A percentile compares a stretch with the other conserved stretches of the same genome.
Evolutionary conservation across 2,329 filamentous ascomycete genomes (phyloP).

Genomic region (Chrysoporthe cubensis): DNA sequence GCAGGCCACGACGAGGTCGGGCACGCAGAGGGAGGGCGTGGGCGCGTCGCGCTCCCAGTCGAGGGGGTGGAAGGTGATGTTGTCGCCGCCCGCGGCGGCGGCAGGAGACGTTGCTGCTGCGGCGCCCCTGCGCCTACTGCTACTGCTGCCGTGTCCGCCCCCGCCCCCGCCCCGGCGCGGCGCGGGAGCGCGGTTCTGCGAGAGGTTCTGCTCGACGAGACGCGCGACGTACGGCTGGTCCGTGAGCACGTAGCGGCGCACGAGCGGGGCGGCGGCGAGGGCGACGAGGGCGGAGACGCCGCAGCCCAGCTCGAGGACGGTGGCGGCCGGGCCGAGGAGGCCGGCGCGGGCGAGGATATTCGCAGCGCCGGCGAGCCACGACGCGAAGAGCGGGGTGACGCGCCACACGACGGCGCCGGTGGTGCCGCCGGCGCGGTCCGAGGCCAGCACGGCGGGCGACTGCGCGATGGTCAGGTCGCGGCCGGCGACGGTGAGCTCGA

Average conservation of each 20-base stretch:
- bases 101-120: slow-evolving; percentile 19
- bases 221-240: slow-evolving; percentile 87
- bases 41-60: slow-evolving; percentile 82
- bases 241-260: slow-evolving; percentile 74
- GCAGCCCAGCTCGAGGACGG: slow-evolving; percentile 82
- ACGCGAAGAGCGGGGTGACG: slow-evolving; percentile 80
- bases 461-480: slow-evolving; percentile 79
- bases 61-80: slow-evolving; percentile 63
- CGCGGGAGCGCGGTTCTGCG: slow-evolving; percentile 54
- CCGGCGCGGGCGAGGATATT: slow-evolving; percentile 64
- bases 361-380: slow-evolving; percentile 65
- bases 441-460: slow-evolving; percentile 80
- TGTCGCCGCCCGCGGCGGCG: too few relatives aligned
- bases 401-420: slow-evolving; percentile 81
- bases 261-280: slow-evolving; percentile 64
- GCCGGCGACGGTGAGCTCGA: slow-evolving; percentile 71
- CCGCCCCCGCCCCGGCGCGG: slow-evolving; percentile 9
- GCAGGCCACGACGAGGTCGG: slow-evolving; percentile 77
- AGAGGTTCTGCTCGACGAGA: slow-evolving; percentile 76
- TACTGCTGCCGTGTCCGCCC: not conserved
- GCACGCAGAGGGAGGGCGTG: slow-evolving; percentile 46
- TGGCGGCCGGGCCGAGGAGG: slow-evolving; percentile 58
- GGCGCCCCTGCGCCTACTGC: slow-evolving; percentile 4
- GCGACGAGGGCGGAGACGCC: slow-evolving; percentile 84
- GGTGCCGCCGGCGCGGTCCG: slow-evolving; percentile 66